These are phyloP conservation scores for Cyathus striatus DNA, from an alignment of 768 basidiomycete species.

Conservation along the genomic window DNA sequence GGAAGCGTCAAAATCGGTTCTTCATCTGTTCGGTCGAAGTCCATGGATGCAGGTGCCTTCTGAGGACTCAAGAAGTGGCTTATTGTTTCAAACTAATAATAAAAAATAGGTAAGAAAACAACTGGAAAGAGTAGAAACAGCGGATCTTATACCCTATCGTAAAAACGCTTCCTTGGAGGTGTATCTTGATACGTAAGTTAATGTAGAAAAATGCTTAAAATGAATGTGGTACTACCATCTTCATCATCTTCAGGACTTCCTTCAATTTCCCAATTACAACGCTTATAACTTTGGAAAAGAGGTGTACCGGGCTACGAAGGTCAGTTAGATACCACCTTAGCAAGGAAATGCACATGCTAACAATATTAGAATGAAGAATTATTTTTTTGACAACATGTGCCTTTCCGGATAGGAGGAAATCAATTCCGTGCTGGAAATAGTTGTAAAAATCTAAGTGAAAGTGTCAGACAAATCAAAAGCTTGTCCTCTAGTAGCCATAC, in stretches of 20 bases:
- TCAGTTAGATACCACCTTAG: neutral
- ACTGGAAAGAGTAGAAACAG: neutral
- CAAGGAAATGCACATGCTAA: slow-evolving; percentile 26
- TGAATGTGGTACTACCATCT: slow-evolving; percentile 44
- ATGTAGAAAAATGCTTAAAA: slow-evolving; percentile 2
- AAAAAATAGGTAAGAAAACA: neutral
- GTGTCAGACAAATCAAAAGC: slow-evolving; percentile 7
- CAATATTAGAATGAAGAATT: slow-evolving; percentile 82
- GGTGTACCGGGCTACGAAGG: slow-evolving; percentile 78
- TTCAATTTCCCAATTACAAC: slow-evolving; percentile 88
- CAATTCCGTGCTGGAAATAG: slow-evolving; percentile 88
- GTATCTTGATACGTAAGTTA: slow-evolving; percentile 42
- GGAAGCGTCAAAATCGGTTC: slow-evolving; percentile 68
- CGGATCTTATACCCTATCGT: slow-evolving; percentile 50
- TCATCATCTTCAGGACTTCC: slow-evolving; percentile 78
- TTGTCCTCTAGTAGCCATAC: too few relatives aligned
- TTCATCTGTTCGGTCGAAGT: slow-evolving; percentile 73
- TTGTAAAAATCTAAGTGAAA: slow-evolving; percentile 76
- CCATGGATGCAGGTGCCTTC: slow-evolving; percentile 77
- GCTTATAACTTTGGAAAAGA: slow-evolving; percentile 85
- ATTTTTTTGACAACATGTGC: slow-evolving; percentile 80
- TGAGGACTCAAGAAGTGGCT: slow-evolving; percentile 71
- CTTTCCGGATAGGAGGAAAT: slow-evolving; percentile 73
- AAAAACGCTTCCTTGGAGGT: slow-evolving; percentile 69
- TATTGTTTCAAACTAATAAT: slow-evolving; percentile 65